phyloP scores from a whole-genome alignment of 805 yeast genomes.

The Cephaloascus albidus region DNA sequence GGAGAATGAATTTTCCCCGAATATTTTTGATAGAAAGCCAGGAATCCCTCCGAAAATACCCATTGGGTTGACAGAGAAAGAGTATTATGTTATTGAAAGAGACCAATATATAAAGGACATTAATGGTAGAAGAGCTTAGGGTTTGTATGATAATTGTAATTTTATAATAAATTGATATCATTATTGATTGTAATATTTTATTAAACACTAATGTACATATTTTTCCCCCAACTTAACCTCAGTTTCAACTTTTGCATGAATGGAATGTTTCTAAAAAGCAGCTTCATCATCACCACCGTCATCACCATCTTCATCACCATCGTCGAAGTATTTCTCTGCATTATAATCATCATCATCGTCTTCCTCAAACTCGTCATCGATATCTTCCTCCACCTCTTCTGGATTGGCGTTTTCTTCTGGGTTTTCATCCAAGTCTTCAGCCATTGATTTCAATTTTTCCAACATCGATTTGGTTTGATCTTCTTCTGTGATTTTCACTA shows the following conservation, averaged over 20 bases:
- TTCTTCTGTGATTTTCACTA: conserved; percentile 24
- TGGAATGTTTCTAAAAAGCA: conserved; percentile 50
- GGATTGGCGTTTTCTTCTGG: conserved; percentile 26
- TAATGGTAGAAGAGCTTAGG: conserved; percentile 19
- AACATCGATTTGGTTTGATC: conserved; percentile 27
- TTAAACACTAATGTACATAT: neutral
- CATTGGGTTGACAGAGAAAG: conserved; percentile 27
- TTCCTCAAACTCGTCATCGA: conserved; percentile 62
- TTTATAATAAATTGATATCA: too few relatives aligned
- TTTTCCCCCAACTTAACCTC: too few relatives aligned
- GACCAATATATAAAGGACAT: conserved; percentile 28
- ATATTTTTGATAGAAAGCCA: conserved; percentile 21
- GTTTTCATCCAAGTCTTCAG: conserved; percentile 34
- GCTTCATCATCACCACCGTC: conserved; percentile 64
- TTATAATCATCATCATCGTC: conserved; percentile 74
- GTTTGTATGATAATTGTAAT: too few relatives aligned
- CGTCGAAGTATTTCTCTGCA: conserved; percentile 73
- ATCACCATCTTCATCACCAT: conserved; percentile 51
- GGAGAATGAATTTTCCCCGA: conserved; percentile 17
- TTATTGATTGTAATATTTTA: too few relatives aligned
- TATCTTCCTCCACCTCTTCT: conserved; percentile 41
- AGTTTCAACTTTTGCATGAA: too few relatives aligned
- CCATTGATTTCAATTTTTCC: conserved; percentile 30
- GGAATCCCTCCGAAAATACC: conserved; percentile 35
- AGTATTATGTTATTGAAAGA: conserved; percentile 29